Evolutionary conservation across 1,284 basidiomycete genomes (phyloP).

Genomic region (Ustilago tritici): DNA sequence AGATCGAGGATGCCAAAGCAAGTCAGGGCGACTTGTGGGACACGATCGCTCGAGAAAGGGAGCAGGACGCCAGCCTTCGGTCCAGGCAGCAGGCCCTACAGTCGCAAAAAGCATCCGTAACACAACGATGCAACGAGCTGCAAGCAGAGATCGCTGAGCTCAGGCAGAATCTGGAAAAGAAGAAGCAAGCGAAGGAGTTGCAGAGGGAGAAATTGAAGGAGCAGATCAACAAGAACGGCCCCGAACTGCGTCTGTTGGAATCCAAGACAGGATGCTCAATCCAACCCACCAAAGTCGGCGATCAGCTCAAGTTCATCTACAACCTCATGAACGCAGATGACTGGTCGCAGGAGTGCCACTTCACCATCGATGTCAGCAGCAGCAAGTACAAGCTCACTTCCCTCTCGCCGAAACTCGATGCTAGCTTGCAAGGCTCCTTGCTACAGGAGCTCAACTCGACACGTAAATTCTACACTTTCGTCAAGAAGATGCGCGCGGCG

Average conservation of each 20-base stretch:
- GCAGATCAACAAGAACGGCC: conserved; percentile 57
- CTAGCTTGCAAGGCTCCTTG: conserved; percentile 39
- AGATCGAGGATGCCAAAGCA: conserved; percentile 57
- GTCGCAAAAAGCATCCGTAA: conserved; percentile 53
- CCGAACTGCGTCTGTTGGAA: conserved; percentile 56
- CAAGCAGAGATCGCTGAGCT: conserved; percentile 57
- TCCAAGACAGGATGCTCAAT: conserved; percentile 54
- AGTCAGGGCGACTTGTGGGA: conserved; percentile 60
- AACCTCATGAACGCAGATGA: conserved; percentile 53
- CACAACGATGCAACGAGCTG: conserved; percentile 50
- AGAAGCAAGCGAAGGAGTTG: conserved; percentile 47
- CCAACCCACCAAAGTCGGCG: conserved; percentile 48
- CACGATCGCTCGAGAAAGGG: conserved; percentile 57
- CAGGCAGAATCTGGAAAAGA: conserved; percentile 48
- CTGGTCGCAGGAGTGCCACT: conserved; percentile 54
- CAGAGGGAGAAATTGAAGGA: conserved; percentile 46
- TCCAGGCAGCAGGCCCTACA: conserved; percentile 50
- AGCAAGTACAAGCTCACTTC: conserved; percentile 46
- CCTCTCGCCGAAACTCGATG: conserved; percentile 35
- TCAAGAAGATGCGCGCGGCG: conserved; percentile 53
- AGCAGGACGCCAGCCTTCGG: conserved; percentile 54
- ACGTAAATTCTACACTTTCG: conserved; percentile 56
- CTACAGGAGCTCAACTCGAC: conserved; percentile 51
- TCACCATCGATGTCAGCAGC: conserved; percentile 50
- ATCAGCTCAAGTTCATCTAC: conserved; percentile 55